Evolutionary conservation across 495 filamentous ascomycete genomes (phyloP).

Genomic region (Xylaria intraflava): DNA sequence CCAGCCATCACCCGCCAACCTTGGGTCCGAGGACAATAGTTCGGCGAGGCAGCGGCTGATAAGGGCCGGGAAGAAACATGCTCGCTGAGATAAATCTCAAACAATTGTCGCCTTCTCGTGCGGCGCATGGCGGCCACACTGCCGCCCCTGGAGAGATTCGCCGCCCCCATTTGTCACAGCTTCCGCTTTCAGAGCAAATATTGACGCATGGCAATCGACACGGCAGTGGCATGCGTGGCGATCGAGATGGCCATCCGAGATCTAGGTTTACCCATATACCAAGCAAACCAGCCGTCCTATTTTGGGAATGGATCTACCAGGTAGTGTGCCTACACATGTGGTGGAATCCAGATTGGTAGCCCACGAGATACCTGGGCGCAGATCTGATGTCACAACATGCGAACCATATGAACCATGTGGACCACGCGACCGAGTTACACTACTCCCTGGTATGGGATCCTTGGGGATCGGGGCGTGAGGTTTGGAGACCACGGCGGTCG

Average conservation of each 20-base stretch:
- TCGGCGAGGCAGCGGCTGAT: background rate
- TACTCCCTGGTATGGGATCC: background rate
- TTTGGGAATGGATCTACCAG: background rate
- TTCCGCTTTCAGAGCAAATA: constrained; percentile 6
- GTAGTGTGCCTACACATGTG: background rate
- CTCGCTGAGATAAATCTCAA: background rate
- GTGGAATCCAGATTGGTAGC: background rate
- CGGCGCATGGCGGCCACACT: too few species aligned
- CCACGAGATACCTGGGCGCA: background rate
- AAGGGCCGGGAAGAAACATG: background rate
- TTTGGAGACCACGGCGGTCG: too few species aligned
- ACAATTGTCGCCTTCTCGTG: background rate
- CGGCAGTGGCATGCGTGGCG: background rate
- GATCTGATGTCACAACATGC: background rate
- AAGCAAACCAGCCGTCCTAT: background rate
- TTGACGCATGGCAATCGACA: background rate
- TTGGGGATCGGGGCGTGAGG: too few species aligned
- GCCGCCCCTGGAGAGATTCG: background rate
- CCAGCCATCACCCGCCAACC: too few species aligned
- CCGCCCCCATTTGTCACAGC: background rate
- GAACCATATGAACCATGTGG: background rate
- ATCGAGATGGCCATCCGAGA: background rate
- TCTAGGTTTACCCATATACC: background rate
- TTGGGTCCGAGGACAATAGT: background rate
- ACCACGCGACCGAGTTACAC: background rate